These are phyloP conservation scores for Xylariaceae sp. DNA, from an alignment of 2,329 filamentous ascomycete genomes.

Conservation along the genomic window DNA sequence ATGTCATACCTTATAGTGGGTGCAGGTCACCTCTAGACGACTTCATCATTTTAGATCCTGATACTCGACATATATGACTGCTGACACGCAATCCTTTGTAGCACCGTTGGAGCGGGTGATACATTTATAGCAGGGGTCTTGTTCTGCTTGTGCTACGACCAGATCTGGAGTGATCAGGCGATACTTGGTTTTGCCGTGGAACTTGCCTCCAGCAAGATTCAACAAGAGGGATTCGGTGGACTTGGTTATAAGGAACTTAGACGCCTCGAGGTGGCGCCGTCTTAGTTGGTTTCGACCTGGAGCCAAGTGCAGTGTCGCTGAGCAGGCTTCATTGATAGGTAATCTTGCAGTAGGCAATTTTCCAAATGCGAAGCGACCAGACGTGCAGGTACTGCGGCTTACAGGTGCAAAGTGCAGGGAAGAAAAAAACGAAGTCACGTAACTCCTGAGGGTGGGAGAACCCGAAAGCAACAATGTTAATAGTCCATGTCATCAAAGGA, in stretches of 20 bases:
- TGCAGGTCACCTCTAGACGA: too few relatives aligned
- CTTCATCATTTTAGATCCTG: too few relatives aligned
- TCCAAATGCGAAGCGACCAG: constrained; percentile 5
- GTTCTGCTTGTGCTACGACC: constrained; percentile 53
- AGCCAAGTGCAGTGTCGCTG: too few relatives aligned
- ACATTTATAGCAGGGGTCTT: constrained; percentile 71
- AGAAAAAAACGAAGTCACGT: neutral
- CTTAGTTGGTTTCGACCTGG: too few relatives aligned
- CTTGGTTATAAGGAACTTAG: constrained; percentile 37
- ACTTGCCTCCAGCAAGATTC: constrained; percentile 65
- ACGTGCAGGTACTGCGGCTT: too few relatives aligned
- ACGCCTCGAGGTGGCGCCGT: constrained; percentile 21
- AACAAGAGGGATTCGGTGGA: constrained; percentile 60
- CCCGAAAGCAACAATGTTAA: too few relatives aligned
- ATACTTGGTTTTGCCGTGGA: constrained; percentile 60
- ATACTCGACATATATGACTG: too few relatives aligned
- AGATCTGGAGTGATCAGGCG: constrained; percentile 45
- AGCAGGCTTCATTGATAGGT: too few relatives aligned
- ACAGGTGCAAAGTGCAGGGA: too few relatives aligned
- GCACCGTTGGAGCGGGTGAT: constrained; percentile 69
- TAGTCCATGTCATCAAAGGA: too few relatives aligned
- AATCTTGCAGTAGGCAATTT: too few relatives aligned
- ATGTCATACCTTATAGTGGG: constrained; percentile 41
- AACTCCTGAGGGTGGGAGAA: constrained; percentile 13
- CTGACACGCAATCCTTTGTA: constrained; percentile 33